Evolutionary conservation across 371 early-diverging fungal genomes (phyloP).

Genomic region (Coemansia sp.): DNA sequence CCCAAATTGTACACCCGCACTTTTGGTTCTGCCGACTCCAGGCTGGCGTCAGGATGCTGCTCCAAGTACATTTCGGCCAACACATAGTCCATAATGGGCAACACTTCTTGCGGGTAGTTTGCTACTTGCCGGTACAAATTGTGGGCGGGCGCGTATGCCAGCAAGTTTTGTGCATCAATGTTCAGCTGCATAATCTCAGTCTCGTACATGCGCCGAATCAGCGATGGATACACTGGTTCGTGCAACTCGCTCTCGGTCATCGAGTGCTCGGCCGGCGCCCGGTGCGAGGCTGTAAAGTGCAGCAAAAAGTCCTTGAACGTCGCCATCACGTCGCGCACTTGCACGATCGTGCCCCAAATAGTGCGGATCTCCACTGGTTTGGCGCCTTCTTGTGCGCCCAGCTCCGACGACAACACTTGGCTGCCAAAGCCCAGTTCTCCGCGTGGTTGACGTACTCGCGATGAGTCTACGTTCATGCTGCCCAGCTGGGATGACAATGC

Average conservation of each 20-base stretch:
- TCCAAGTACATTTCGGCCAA: conserved; percentile 79
- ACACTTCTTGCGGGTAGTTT: conserved; percentile 97
- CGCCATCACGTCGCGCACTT: conserved; percentile 87
- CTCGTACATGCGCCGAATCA: conserved; percentile 58
- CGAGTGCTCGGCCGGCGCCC: conserved; percentile 55
- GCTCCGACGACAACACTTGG: conserved; percentile 42
- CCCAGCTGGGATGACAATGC: conserved; percentile 44
- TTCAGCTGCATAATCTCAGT: conserved; percentile 69
- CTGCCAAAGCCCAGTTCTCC: conserved; percentile 43
- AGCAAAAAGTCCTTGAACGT: conserved; percentile 87
- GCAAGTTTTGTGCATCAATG: conserved; percentile 84
- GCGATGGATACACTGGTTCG: conserved; percentile 38
- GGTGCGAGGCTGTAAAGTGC: conserved; percentile 68
- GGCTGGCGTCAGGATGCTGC: conserved; percentile 64
- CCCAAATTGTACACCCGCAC: conserved; percentile 92
- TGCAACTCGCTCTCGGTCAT: conserved; percentile 24
- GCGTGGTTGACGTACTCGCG: conserved; percentile 23
- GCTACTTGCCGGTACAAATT: conserved; percentile 83
- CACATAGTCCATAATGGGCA: conserved; percentile 92
- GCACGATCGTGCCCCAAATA: conserved; percentile 99
- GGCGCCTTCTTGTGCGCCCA: conserved; percentile 18
- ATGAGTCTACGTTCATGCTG: conserved; percentile 26
- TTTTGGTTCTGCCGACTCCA: conserved; percentile 56
- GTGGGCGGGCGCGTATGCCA: conserved; percentile 60
- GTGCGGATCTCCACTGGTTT: conserved; percentile 57